A percentile compares a stretch with the other conserved stretches of the same genome.
Conservation (phyloP, 2,329 filamentous ascomycete genomes). For the Botrytis squamosa region DNA sequence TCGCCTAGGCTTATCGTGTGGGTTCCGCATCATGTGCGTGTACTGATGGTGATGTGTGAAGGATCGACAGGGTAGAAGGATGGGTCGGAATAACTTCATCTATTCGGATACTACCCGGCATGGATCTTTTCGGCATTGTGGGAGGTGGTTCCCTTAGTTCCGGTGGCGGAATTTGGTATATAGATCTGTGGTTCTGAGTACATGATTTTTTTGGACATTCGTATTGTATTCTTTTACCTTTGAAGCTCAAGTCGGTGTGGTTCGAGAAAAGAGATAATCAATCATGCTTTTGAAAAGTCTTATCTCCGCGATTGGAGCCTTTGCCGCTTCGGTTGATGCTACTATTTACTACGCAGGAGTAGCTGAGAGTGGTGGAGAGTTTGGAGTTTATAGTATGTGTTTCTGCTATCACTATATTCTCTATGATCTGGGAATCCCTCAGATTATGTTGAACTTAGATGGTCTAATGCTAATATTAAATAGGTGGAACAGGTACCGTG, state of each 20-base stretch:
- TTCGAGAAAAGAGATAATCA: background rate
- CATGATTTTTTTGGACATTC: background rate
- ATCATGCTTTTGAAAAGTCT: slow-evolving; percentile 13
- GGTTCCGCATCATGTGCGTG: background rate
- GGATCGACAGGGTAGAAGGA: background rate
- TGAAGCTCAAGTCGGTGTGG: background rate
- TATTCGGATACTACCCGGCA: background rate
- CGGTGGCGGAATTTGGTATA: background rate
- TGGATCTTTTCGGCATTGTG: slow-evolving; percentile 5
- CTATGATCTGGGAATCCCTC: background rate
- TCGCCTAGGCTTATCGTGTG: background rate
- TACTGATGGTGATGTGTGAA: background rate
- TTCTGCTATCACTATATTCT: background rate
- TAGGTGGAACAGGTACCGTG: slow-evolving; percentile 35
- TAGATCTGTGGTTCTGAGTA: background rate
- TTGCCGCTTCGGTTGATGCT: slow-evolving; percentile 30
- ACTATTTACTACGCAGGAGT: slow-evolving; percentile 51
- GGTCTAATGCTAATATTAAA: background rate
- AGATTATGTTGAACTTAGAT: background rate
- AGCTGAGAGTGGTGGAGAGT: slow-evolving; percentile 49
- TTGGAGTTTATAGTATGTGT: slow-evolving; percentile 45
- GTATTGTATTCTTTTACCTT: background rate
- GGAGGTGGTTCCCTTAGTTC: background rate
- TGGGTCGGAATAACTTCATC: background rate
- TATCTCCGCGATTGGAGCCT: background rate